Conservation (phyloP, 2,329 filamentous ascomycete genomes). For the Botryosphaeria agaves region DNA sequence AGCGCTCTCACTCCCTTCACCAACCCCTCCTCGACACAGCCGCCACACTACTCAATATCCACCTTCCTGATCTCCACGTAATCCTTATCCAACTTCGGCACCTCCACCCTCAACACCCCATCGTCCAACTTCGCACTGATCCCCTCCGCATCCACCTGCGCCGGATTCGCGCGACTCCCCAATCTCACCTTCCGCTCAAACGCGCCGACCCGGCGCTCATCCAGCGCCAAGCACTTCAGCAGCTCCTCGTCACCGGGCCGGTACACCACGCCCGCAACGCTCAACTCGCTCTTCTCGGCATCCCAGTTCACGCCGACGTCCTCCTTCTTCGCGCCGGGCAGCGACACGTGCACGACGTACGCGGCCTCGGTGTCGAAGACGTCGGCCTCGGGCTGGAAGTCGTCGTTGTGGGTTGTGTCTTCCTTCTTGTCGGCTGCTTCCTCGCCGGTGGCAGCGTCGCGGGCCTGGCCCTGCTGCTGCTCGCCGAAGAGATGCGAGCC, state of each 20-base stretch:
- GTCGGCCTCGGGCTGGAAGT: conserved; percentile 52
- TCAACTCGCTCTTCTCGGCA: conserved; percentile 45
- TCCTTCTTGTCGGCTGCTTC: background rate
- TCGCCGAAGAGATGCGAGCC: conserved; percentile 19
- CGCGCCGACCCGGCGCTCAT: conserved; percentile 54
- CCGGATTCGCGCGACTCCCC: conserved; percentile 33
- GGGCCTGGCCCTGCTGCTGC: no score
- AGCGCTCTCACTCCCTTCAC: no score
- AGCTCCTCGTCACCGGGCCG: conserved; percentile 53
- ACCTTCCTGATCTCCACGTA: conserved; percentile 38
- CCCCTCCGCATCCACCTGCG: conserved; percentile 45
- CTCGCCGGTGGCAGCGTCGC: conserved; percentile 5
- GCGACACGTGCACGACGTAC: conserved; percentile 53
- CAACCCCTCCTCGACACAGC: no score
- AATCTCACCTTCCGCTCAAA: conserved; percentile 57
- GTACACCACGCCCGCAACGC: conserved; percentile 55
- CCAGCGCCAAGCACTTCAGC: conserved; percentile 41
- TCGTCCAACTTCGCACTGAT: conserved; percentile 67
- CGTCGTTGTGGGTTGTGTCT: conserved; percentile 10
- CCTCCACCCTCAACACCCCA: conserved; percentile 57
- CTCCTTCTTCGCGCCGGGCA: conserved; percentile 65
- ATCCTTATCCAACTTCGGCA: conserved; percentile 55
- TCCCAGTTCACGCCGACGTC: conserved; percentile 67
- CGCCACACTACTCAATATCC: conserved; percentile 26
- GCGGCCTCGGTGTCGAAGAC: conserved; percentile 50